These are phyloP conservation scores for Leishmania turanica DNA, from an alignment of 208 protist genomes.

Conservation along the genomic window DNA sequence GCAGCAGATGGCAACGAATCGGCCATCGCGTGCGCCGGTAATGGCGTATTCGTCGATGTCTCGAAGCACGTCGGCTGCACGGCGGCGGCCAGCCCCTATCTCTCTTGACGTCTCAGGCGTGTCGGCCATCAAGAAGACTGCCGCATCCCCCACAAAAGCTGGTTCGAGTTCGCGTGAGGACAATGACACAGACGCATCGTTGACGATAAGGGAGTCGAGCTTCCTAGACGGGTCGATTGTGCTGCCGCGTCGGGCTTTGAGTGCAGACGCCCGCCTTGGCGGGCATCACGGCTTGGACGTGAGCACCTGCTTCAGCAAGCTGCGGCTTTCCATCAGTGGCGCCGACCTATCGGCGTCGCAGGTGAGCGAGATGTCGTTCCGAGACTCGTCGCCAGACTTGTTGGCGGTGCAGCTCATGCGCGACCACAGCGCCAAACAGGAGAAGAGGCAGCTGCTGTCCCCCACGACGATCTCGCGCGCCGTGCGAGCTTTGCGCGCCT, in stretches of 20 bases:
- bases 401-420: constrained; percentile 55
- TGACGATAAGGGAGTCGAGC: not conserved
- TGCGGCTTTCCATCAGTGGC: not conserved
- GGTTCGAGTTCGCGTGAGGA: not conserved
- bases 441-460: constrained; percentile 35
- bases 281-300: constrained; percentile 3
- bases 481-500: constrained; percentile 33
- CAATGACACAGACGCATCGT: constrained; percentile 2
- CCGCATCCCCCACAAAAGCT: not conserved
- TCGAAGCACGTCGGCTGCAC: constrained; percentile 24
- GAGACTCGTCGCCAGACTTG: constrained; percentile 48
- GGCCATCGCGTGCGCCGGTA: constrained; percentile 39
- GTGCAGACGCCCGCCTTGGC: constrained; percentile 40
- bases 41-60: constrained; percentile 15
- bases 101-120: constrained; percentile 27
- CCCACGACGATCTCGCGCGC: constrained; percentile 50
- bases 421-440: constrained; percentile 21
- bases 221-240: constrained; percentile 42
- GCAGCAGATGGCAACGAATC: constrained; percentile 50
- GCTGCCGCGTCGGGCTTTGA: constrained; percentile 42
- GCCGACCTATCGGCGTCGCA: constrained; percentile 7
- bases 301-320: not conserved
- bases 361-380: constrained; percentile 25
- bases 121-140: constrained; percentile 53
- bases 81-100: constrained; percentile 18